Percentiles rank a stretch among this genome's conserved stretches.
These are phyloP conservation scores for Penstemon barbatus DNA, from an alignment of 257 asterid species.

Conservation along the genomic window DNA sequence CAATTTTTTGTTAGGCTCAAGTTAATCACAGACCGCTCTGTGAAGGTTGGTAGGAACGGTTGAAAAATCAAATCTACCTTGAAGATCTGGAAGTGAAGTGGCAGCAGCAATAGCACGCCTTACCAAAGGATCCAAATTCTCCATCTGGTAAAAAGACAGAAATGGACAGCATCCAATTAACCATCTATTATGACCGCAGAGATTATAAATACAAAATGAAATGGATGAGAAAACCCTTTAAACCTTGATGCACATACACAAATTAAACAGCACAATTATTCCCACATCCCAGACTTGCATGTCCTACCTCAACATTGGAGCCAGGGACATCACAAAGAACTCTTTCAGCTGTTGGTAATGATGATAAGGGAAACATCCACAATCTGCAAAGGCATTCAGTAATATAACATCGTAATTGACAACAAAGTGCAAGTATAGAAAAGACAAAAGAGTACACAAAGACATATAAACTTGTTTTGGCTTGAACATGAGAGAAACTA, in stretches of 20 bases:
- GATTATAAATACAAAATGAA: constrained; percentile 17
- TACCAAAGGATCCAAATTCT: constrained; percentile 88
- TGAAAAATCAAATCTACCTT: constrained; percentile 48
- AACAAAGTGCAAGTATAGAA: constrained; percentile 16
- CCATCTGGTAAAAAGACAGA: constrained; percentile 54
- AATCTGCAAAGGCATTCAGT: constrained; percentile 48
- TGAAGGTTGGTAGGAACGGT: background rate
- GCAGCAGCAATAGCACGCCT: constrained; percentile 85
- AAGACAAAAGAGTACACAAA: constrained; percentile 13
- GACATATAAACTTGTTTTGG: constrained; percentile 12
- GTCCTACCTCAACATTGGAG: constrained; percentile 62
- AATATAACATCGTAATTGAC: constrained; percentile 20
- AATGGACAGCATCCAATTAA: constrained; percentile 15
- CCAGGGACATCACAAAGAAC: constrained; percentile 56
- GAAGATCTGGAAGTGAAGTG: constrained; percentile 77
- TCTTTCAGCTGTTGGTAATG: constrained; percentile 67
- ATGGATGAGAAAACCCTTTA: constrained; percentile 22
- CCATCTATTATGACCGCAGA: constrained; percentile 21
- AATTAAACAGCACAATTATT: constrained; percentile 9
- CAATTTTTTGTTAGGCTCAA: constrained; percentile 1
- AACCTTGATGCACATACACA: constrained; percentile 18
- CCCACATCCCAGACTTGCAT: constrained; percentile 12
- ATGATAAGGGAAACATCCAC: constrained; percentile 88
- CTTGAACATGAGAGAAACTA: constrained; percentile 8
- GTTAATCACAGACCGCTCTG: constrained; percentile 21